phyloP scores from a whole-genome alignment of 225 moss, liverwort and hornwort species.

The Physcomitrellopsis africana region DNA sequence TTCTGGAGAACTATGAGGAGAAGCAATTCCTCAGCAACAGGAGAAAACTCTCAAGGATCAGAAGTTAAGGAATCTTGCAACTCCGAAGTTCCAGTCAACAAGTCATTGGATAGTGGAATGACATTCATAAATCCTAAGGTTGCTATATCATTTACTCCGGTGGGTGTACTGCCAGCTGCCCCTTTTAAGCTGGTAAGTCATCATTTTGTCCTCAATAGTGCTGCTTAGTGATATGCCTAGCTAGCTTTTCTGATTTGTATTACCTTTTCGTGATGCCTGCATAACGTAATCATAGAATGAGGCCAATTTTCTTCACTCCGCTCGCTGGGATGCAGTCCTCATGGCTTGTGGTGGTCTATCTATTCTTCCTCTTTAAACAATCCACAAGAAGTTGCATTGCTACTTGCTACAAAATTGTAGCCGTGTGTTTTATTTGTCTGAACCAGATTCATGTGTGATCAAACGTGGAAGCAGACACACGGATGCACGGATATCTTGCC shows the following conservation, averaged over 20 bases:
- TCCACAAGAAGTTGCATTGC: conserved; percentile 14
- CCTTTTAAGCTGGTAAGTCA: conserved; percentile 57
- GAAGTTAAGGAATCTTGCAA: conserved; percentile 30
- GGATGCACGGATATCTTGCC: conserved; percentile 76
- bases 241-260: conserved; percentile 3
- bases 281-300: background rate
- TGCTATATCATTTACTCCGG: conserved; percentile 46
- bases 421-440: conserved; percentile 11
- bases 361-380: background rate
- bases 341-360: background rate
- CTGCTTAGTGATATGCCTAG: conserved; percentile 11
- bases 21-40: conserved; percentile 29
- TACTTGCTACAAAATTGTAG: conserved; percentile 17
- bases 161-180: conserved; percentile 51
- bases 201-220: background rate
- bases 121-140: conserved; percentile 57
- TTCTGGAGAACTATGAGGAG: conserved; percentile 64
- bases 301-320: background rate
- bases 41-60: conserved; percentile 24
- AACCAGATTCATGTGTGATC: conserved; percentile 28
- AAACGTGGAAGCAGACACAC: conserved; percentile 68
- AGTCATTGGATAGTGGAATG: conserved; percentile 56
- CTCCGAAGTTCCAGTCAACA: conserved; percentile 40
- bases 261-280: background rate
- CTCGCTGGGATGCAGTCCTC: conserved; percentile 5